A percentile compares a stretch with the other conserved stretches of the same genome.
Evolutionary conservation across 768 basidiomycete species (phyloP).

Genomic region (Lactarius quietus): DNA sequence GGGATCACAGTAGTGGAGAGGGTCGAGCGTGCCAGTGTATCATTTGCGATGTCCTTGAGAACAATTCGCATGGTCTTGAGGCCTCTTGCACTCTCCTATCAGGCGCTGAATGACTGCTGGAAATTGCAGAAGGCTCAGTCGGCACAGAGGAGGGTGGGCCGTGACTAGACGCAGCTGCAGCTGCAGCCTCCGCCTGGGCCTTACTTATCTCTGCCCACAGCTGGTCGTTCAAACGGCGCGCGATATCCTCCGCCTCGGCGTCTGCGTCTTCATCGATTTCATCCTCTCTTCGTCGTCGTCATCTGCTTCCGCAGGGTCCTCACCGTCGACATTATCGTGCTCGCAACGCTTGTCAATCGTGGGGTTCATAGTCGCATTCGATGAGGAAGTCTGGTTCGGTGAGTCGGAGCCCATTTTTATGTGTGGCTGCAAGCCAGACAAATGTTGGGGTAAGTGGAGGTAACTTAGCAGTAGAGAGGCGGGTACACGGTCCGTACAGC

Average conservation of each 20-base stretch:
- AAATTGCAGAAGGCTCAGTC: constrained; percentile 3
- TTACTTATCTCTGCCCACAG: constrained; percentile 74
- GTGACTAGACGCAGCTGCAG: constrained; percentile 17
- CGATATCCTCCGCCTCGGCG: constrained; percentile 72
- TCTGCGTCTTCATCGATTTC: constrained; percentile 58
- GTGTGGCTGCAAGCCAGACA: background rate
- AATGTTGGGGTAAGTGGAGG: background rate
- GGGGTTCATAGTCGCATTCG: background rate
- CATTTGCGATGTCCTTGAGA: constrained; percentile 53
- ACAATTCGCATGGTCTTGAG: constrained; percentile 64
- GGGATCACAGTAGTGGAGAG: constrained; percentile 53
- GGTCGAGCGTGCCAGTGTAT: constrained; percentile 51
- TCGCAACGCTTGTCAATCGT: background rate
- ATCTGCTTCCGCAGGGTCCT: background rate
- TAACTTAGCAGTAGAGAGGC: background rate
- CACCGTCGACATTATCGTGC: background rate
- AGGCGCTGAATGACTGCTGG: background rate
- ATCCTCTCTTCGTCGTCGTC: constrained; percentile 41
- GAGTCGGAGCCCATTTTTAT: background rate
- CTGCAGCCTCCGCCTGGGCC: constrained; percentile 47
- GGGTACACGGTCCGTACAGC: background rate
- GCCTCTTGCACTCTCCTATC: constrained; percentile 52
- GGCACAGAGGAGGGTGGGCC: constrained; percentile 20
- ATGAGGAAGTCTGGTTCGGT: background rate
- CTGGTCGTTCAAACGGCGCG: constrained; percentile 68